Evolutionary conservation across 2,329 filamentous ascomycete species (phyloP).

Genomic region (Botrytis fragariae): DNA sequence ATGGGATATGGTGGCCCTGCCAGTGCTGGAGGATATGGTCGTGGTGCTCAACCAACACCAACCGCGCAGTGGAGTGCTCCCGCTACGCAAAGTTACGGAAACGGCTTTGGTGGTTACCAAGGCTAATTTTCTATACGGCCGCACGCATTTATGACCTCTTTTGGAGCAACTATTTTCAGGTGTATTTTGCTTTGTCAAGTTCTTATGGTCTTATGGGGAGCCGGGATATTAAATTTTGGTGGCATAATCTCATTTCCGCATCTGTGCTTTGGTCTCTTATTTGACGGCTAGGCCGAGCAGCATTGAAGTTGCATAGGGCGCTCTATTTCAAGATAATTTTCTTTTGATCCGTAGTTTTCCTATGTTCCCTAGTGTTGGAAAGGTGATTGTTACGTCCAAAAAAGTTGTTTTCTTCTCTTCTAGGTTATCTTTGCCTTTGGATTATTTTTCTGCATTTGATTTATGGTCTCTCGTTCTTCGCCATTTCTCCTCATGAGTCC

Average conservation of each 20-base stretch:
- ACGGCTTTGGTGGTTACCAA: conserved; percentile 62
- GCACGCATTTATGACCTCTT: conserved; percentile 18
- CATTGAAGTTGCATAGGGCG: conserved; percentile 35
- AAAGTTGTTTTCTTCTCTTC: conserved; percentile 38
- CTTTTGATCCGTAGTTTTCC: conserved; percentile 31
- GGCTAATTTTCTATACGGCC: conserved; percentile 43
- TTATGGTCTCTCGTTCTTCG: conserved; percentile 34
- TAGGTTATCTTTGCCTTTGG: conserved; percentile 37
- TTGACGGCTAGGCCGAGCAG: conserved; percentile 32
- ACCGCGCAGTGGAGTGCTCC: conserved; percentile 47
- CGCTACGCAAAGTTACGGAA: conserved; percentile 59
- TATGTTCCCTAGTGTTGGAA: conserved; percentile 36
- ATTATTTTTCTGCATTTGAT: conserved; percentile 32
- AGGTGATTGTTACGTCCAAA: conserved; percentile 36
- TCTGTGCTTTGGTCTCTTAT: conserved; percentile 28
- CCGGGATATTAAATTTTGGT: conserved; percentile 33
- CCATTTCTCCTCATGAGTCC: conserved; percentile 37
- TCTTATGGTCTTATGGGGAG: conserved; percentile 25
- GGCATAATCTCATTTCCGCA: conserved; percentile 30
- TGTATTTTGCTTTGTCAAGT: conserved; percentile 26
- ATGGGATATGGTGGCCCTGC: conserved; percentile 70
- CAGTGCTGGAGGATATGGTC: conserved; percentile 81
- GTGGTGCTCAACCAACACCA: conserved; percentile 55
- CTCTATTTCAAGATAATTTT: conserved; percentile 35
- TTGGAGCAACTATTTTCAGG: conserved; percentile 21